A percentile compares a stretch with the other conserved stretches of the same genome.
phyloP scores from a whole-genome alignment of 208 protist genomes.

The Acanthamoeba divionensis region DNA sequence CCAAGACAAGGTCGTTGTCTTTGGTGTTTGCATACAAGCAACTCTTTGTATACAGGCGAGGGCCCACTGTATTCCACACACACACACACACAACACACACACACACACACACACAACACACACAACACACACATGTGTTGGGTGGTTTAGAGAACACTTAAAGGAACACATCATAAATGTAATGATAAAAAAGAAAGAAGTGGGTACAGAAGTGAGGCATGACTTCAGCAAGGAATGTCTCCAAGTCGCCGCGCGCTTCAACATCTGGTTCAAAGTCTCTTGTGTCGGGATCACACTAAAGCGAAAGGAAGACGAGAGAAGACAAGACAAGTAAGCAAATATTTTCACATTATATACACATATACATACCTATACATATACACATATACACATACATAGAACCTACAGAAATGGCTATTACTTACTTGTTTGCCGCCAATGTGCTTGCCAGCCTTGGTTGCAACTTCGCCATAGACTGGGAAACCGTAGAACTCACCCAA shows the following conservation, averaged over 20 bases:
- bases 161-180: neutral
- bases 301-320: too few species aligned
- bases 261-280: neutral
- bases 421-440: constrained; percentile 19
- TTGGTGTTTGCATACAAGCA: constrained; percentile 34
- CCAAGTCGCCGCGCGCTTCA: neutral
- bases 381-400: too few species aligned
- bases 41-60: constrained; percentile 24
- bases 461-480: constrained; percentile 36
- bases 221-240: neutral
- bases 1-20: neutral
- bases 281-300: neutral
- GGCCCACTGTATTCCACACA: too few species aligned
- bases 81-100: too few species aligned
- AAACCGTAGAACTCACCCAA: constrained; percentile 49
- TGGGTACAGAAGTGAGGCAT: neutral
- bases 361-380: too few species aligned
- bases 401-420: too few species aligned
- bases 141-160: too few species aligned
- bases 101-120: too few species aligned
- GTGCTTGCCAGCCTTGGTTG: neutral
- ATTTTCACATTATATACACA: too few species aligned
- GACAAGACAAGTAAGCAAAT: too few species aligned
- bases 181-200: neutral
- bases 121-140: too few species aligned